Conservation (phyloP, 352 stramenopile species). For the Phytophthora rubi region DNA sequence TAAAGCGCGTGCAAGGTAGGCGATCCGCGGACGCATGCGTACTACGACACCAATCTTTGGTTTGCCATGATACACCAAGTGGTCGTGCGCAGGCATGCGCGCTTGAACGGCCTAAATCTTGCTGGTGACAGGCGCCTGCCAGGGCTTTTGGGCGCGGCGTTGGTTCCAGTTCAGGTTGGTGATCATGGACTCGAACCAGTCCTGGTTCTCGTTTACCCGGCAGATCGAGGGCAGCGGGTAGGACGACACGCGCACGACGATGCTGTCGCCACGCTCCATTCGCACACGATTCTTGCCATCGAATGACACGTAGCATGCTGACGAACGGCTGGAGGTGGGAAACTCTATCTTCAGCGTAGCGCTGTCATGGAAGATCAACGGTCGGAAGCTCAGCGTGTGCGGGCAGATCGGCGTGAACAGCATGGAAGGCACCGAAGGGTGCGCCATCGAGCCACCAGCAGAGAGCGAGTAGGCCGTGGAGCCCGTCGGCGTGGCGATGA, state of each 20-base stretch:
- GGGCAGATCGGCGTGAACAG: slow-evolving; percentile 99
- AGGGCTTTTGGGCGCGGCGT: slow-evolving; percentile 83
- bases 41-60: slow-evolving; percentile 13
- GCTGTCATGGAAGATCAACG: slow-evolving; percentile 92
- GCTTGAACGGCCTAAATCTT: slow-evolving; percentile 33
- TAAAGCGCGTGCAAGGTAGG: slow-evolving; percentile 31
- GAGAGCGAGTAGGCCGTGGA: slow-evolving; percentile 99
- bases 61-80: slow-evolving; percentile 18
- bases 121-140: slow-evolving; percentile 44
- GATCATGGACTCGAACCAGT: slow-evolving; percentile 94
- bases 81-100: slow-evolving; percentile 7
- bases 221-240: slow-evolving; percentile 90
- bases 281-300: slow-evolving; percentile 91
- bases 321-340: slow-evolving; percentile 74
- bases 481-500: slow-evolving; percentile 98
- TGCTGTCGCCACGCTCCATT: slow-evolving; percentile 85
- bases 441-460: slow-evolving; percentile 97
- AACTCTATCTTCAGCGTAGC: slow-evolving; percentile 91
- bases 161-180: slow-evolving; percentile 95
- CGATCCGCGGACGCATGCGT: slow-evolving; percentile 8
- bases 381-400: slow-evolving; percentile 95
- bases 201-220: slow-evolving; percentile 88
- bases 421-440: slow-evolving; percentile 97
- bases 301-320: slow-evolving; percentile 89
- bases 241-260: slow-evolving; percentile 88